Evolutionary conservation across 768 basidiomycete species (phyloP).

Genomic region (Rhizopogon vulgaris): DNA sequence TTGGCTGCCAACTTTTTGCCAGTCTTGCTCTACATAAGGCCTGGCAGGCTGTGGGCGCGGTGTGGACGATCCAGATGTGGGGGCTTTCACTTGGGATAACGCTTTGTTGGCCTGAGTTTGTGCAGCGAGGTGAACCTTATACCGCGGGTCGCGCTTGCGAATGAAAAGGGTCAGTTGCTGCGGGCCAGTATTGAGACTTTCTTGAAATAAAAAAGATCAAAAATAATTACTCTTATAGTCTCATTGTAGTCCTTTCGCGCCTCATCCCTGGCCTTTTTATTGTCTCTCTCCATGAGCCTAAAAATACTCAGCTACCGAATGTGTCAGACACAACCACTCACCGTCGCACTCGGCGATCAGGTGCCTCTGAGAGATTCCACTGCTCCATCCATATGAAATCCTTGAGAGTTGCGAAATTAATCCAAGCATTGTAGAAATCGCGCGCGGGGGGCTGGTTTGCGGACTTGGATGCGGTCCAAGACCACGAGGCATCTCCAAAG

Average conservation of each 20-base stretch:
- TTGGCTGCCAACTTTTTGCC: slow-evolving; percentile 59
- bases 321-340: slow-evolving; percentile 20
- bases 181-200: not conserved
- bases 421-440: slow-evolving; percentile 82
- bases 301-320: not conserved
- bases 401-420: slow-evolving; percentile 81
- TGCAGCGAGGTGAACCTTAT: slow-evolving; percentile 54
- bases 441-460: slow-evolving; percentile 47
- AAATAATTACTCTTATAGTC: slow-evolving; percentile 57
- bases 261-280: slow-evolving; percentile 86
- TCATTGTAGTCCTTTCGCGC: slow-evolving; percentile 91
- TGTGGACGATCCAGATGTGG: slow-evolving; percentile 22
- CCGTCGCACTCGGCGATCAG: slow-evolving; percentile 81
- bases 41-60: slow-evolving; percentile 16
- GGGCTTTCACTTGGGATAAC: slow-evolving; percentile 10
- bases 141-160: slow-evolving; percentile 85
- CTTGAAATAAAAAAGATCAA: not conserved
- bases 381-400: slow-evolving; percentile 84
- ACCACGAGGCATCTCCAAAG: slow-evolving; percentile 77
- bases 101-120: slow-evolving; percentile 36
- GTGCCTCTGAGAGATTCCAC: slow-evolving; percentile 80
- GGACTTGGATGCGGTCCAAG: slow-evolving; percentile 52
- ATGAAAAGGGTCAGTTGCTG: slow-evolving; percentile 73
- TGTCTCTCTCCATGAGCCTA: slow-evolving; percentile 93
- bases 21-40: slow-evolving; percentile 77